phyloP scores from a whole-genome alignment of 2,329 filamentous ascomycete genomes.

The Scedosporium apiospermum region DNA sequence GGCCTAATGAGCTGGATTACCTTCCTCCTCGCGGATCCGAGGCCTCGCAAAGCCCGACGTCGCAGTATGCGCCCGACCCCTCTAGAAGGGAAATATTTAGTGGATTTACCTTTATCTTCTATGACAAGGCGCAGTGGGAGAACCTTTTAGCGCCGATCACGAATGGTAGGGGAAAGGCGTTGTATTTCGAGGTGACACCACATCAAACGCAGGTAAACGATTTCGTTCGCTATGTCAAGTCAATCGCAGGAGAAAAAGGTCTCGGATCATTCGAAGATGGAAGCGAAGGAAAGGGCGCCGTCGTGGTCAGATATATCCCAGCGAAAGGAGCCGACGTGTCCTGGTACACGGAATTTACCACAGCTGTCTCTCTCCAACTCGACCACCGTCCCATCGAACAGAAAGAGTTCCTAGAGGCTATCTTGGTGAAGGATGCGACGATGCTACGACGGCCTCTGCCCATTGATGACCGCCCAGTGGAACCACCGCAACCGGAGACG shows the following conservation, averaged over 20 bases:
- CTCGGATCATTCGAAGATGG: constrained; percentile 54
- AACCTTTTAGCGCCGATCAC: constrained; percentile 67
- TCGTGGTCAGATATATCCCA: constrained; percentile 65
- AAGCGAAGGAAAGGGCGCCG: constrained; percentile 59
- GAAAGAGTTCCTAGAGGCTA: constrained; percentile 84
- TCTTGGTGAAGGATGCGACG: constrained; percentile 69
- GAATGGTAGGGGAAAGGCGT: constrained; percentile 72
- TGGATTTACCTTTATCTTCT: constrained; percentile 83
- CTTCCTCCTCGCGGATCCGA: constrained; percentile 70
- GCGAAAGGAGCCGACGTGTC: constrained; percentile 42
- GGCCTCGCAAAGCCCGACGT: constrained; percentile 55
- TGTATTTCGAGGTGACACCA: constrained; percentile 53
- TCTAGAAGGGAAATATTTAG: constrained; percentile 65
- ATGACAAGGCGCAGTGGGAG: constrained; percentile 65
- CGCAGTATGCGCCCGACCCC: constrained; percentile 63
- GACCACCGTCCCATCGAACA: constrained; percentile 81
- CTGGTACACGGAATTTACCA: constrained; percentile 65
- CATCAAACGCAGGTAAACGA: constrained; percentile 62
- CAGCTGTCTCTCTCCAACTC: constrained; percentile 58
- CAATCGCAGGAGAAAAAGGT: constrained; percentile 64
- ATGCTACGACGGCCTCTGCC: constrained; percentile 61
- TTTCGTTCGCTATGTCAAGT: constrained; percentile 68
- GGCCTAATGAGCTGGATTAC: constrained; percentile 65
- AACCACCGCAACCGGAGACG: constrained; percentile 10
- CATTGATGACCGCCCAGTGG: constrained; percentile 21